Conservation (phyloP, 495 filamentous ascomycete genomes). For the Annulohypoxylon maeteangense region DNA sequence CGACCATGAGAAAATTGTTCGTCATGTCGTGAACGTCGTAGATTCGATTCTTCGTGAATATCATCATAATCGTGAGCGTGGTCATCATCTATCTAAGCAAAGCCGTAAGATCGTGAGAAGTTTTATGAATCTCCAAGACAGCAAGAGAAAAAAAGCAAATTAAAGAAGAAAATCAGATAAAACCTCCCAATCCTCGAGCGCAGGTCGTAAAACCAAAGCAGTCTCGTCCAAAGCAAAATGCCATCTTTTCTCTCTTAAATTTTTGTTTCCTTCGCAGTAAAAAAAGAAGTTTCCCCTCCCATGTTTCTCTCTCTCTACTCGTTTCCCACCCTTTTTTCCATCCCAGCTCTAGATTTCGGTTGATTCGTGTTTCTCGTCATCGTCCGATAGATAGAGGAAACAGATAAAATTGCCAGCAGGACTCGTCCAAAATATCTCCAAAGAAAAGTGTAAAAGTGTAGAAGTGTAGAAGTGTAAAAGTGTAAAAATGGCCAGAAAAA, state of each 20-base stretch:
- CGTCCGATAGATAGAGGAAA: constrained; percentile 37
- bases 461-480: too few species aligned
- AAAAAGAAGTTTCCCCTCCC: background rate
- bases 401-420: constrained; percentile 22
- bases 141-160: constrained; percentile 17
- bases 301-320: constrained; percentile 24
- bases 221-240: constrained; percentile 24
- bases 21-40: constrained; percentile 42
- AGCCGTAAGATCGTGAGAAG: constrained; percentile 41
- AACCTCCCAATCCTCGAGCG: constrained; percentile 15
- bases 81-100: constrained; percentile 36
- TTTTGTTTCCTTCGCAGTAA: constrained; percentile 12
- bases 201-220: constrained; percentile 15
- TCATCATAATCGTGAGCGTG: constrained; percentile 30
- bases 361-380: constrained; percentile 40
- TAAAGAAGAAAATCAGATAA: constrained; percentile 19
- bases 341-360: constrained; percentile 37
- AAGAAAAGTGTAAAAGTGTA: too few species aligned
- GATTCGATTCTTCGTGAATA: constrained; percentile 44
- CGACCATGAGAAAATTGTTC: constrained; percentile 34
- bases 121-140: constrained; percentile 28
- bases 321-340: constrained; percentile 16
- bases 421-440: constrained; percentile 12
- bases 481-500: constrained; percentile 5
- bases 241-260: constrained; percentile 29